These are phyloP conservation scores for Erodium maritimum DNA, from an alignment of 345 rosid genomes.

Conservation along the genomic window DNA sequence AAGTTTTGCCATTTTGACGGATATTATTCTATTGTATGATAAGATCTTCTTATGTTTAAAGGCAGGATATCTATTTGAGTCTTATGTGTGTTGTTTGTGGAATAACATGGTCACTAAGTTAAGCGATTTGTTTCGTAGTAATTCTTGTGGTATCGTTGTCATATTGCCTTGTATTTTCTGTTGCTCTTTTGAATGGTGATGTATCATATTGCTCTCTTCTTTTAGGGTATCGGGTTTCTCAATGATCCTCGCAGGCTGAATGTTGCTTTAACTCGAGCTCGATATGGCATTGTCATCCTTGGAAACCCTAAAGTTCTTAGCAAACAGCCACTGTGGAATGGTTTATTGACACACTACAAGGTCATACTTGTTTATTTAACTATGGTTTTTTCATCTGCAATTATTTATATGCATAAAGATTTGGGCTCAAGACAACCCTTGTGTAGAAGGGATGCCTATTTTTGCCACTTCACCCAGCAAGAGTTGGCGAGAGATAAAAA, in stretches of 20 bases:
- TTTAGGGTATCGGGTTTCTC: conserved; percentile 96
- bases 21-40: too few relatives aligned
- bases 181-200: not conserved
- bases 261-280: conserved; percentile 96
- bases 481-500: too few relatives aligned
- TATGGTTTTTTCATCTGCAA: too few relatives aligned
- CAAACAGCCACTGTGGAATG: conserved; percentile 96
- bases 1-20: not conserved
- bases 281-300: conserved; percentile 94
- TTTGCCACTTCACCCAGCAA: too few relatives aligned
- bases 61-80: not conserved
- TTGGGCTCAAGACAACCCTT: too few relatives aligned
- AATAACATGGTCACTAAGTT: not conserved
- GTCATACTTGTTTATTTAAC: conserved; percentile 26
- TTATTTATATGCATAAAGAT: too few relatives aligned
- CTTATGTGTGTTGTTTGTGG: not conserved
- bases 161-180: not conserved
- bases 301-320: conserved; percentile 99
- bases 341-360: conserved; percentile 94
- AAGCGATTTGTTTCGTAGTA: not conserved
- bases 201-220: conserved; percentile 5
- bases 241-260: conserved; percentile 99
- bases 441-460: too few relatives aligned
- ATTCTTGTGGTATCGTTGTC: not conserved
- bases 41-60: not conserved